These are phyloP conservation scores for Dactylellina haptotyla DNA, from an alignment of 2,329 filamentous ascomycete species.

Conservation along the genomic window DNA sequence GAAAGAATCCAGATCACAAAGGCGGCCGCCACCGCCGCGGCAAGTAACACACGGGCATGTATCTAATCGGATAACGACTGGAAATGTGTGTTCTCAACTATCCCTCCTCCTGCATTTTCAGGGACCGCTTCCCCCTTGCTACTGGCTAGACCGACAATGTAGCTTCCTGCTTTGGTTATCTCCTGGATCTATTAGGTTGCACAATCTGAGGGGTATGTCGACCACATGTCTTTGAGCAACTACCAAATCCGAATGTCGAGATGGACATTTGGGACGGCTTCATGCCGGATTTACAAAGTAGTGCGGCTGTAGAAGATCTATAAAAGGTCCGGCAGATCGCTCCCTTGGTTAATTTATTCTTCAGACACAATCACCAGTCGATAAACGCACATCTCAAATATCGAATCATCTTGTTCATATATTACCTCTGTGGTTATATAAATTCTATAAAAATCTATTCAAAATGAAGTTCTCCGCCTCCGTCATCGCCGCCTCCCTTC, in stretches of 20 bases:
- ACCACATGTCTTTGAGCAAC: slow-evolving; percentile 32
- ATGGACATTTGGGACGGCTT: slow-evolving; percentile 19
- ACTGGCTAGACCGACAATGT: background rate
- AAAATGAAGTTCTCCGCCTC: slow-evolving; percentile 55
- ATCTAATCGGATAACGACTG: slow-evolving; percentile 32
- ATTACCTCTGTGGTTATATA: no score
- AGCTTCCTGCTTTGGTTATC: slow-evolving; percentile 44
- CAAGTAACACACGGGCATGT: slow-evolving; percentile 19
- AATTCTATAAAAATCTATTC: slow-evolving; percentile 3
- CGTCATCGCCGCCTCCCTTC: slow-evolving; percentile 56
- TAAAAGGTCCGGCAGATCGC: slow-evolving; percentile 48
- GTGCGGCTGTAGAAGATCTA: slow-evolving; percentile 18
- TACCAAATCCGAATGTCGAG: slow-evolving; percentile 43
- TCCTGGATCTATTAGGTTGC: slow-evolving; percentile 22
- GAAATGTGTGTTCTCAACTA: slow-evolving; percentile 11
- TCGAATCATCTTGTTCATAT: background rate
- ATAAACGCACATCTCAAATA: slow-evolving; percentile 18
- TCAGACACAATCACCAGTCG: slow-evolving; percentile 33
- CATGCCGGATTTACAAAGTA: background rate
- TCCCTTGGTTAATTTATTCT: slow-evolving; percentile 29
- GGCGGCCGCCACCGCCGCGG: slow-evolving; percentile 27
- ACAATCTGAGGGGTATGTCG: slow-evolving; percentile 12
- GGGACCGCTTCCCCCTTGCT: slow-evolving; percentile 15
- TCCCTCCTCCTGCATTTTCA: slow-evolving; percentile 12
- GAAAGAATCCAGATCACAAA: slow-evolving; percentile 30